phyloP scores from a whole-genome alignment of 2,329 filamentous ascomycete species.

The Epichloe sylvatica region DNA sequence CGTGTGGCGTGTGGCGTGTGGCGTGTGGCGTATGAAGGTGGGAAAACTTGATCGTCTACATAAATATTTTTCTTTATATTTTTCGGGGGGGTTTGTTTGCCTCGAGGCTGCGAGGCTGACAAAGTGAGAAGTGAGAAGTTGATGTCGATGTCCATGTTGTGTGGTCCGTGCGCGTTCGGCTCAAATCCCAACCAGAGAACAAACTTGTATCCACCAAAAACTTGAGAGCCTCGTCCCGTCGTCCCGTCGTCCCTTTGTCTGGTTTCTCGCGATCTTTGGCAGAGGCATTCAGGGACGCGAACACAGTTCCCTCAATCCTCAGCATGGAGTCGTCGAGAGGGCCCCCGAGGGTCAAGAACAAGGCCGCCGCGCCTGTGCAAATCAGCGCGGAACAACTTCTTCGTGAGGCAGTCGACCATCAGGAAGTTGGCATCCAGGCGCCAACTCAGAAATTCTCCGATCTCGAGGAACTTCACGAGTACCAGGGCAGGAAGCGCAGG shows the following conservation, averaged over 20 bases:
- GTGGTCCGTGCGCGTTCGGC: slow-evolving; percentile 7
- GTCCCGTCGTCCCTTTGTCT: slow-evolving; percentile 9
- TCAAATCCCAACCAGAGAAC: neutral
- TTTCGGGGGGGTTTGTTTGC: neutral
- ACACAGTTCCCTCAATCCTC: neutral
- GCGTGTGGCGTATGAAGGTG: neutral
- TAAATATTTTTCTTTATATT: slow-evolving; percentile 9
- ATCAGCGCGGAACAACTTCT: slow-evolving; percentile 96
- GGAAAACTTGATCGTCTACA: neutral
- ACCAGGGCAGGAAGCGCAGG: slow-evolving; percentile 86
- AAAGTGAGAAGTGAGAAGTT: slow-evolving; percentile 7
- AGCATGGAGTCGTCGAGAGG: slow-evolving; percentile 80
- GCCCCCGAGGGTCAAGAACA: slow-evolving; percentile 98
- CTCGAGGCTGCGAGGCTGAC: slow-evolving; percentile 13
- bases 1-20: neutral
- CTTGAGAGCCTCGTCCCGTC: slow-evolving; percentile 1
- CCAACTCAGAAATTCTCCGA: slow-evolving; percentile 93
- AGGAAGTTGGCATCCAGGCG: slow-evolving; percentile 75
- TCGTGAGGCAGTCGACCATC: slow-evolving; percentile 90
- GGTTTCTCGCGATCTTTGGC: neutral
- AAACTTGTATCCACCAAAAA: neutral
- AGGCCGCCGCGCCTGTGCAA: slow-evolving; percentile 78
- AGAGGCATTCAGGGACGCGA: neutral
- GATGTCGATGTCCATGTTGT: slow-evolving; percentile 8
- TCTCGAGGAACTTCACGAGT: slow-evolving; percentile 94